Conservation (phyloP, 768 basidiomycete species). For the Lactarius indigo region DNA sequence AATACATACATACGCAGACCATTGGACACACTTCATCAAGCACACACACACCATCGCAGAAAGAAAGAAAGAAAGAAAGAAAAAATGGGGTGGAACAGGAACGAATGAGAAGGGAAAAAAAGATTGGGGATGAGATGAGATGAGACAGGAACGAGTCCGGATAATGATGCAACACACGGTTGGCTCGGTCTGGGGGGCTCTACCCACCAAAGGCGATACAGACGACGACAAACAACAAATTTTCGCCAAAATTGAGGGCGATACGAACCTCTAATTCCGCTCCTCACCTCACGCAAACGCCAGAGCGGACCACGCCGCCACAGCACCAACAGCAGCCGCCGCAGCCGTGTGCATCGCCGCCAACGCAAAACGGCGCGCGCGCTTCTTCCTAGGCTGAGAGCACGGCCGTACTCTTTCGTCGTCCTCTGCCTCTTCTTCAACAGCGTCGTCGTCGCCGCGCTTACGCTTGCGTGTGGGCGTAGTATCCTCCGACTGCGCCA, state of each 20-base stretch:
- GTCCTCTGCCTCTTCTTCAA: not conserved
- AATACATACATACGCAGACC: constrained; percentile 23
- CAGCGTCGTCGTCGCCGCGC: constrained; percentile 37
- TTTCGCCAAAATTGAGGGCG: no score
- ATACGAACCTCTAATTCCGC: constrained; percentile 1
- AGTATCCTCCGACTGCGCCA: constrained; percentile 31
- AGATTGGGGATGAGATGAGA: not conserved
- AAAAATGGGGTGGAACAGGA: not conserved
- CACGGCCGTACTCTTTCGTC: constrained; percentile 15
- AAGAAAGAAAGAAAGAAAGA: not conserved
- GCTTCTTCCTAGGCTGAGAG: constrained; percentile 31
- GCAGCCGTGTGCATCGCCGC: constrained; percentile 56
- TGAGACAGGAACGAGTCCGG: not conserved
- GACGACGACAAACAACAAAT: no score
- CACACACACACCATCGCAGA: not conserved
- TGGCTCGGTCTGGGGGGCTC: not conserved
- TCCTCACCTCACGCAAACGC: constrained; percentile 34
- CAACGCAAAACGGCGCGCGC: constrained; percentile 40
- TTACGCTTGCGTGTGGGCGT: constrained; percentile 16
- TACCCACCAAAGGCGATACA: constrained; percentile 3
- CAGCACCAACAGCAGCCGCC: constrained; percentile 62
- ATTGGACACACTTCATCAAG: constrained; percentile 4
- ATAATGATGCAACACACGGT: no score
- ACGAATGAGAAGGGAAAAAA: not conserved
- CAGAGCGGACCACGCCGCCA: constrained; percentile 69